Evolutionary conservation across 2,329 filamentous ascomycete species (phyloP).

Genomic region (Pseudodiploospora longispora): DNA sequence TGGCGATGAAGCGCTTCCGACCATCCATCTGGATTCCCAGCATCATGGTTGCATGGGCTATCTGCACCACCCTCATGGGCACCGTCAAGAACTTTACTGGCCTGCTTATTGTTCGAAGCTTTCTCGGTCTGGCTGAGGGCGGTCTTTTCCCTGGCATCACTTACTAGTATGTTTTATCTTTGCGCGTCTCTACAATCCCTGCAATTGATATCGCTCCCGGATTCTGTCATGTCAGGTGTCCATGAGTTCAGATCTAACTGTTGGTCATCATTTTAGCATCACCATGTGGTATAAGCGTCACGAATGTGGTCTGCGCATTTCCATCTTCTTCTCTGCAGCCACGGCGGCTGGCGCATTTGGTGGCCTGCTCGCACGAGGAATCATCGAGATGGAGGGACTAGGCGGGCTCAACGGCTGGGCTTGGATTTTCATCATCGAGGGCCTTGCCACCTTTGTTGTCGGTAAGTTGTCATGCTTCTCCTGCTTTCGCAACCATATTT

Average conservation of each 20-base stretch:
- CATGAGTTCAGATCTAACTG: background rate
- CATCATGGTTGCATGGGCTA: constrained; percentile 46
- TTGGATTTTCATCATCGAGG: constrained; percentile 74
- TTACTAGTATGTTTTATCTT: constrained; percentile 35
- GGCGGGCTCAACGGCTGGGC: constrained; percentile 55
- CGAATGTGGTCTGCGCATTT: constrained; percentile 54
- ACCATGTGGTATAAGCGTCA: constrained; percentile 52
- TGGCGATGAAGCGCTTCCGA: constrained; percentile 45
- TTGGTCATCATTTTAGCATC: constrained; percentile 25
- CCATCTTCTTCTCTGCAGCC: constrained; percentile 50
- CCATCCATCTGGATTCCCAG: constrained; percentile 44
- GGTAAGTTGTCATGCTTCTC: constrained; percentile 12
- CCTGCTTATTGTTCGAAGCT: constrained; percentile 39
- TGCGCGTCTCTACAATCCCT: background rate
- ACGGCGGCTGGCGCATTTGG: constrained; percentile 55
- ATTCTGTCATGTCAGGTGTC: too few species aligned
- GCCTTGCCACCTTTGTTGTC: constrained; percentile 38
- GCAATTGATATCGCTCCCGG: too few species aligned
- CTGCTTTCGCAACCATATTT: background rate
- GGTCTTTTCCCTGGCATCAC: constrained; percentile 55
- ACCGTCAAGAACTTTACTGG: constrained; percentile 40
- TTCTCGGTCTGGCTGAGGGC: constrained; percentile 44
- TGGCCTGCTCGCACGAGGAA: constrained; percentile 50
- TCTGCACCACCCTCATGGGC: constrained; percentile 41
- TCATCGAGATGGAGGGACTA: constrained; percentile 50